A percentile compares a stretch with the other conserved stretches of the same genome.
phyloP scores from a whole-genome alignment of 2,329 filamentous ascomycete genomes.

The Ceratocystis huliohia region DNA sequence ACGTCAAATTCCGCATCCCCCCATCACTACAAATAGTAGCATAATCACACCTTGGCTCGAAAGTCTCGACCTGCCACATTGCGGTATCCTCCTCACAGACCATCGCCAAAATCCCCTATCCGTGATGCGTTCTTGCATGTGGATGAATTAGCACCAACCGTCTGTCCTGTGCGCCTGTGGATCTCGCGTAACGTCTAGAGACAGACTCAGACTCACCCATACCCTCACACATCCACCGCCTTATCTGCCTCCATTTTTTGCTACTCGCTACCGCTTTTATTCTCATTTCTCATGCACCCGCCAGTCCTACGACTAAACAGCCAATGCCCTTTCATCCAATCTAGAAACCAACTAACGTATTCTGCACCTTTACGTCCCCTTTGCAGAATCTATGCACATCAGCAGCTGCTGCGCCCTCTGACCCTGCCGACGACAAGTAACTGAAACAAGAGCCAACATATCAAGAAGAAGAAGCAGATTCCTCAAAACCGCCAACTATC shows the following conservation, averaged over 20 bases:
- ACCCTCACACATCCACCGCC: too few species aligned
- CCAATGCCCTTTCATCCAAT: background rate
- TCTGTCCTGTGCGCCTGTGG: background rate
- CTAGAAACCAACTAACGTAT: background rate
- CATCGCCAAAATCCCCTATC: slow-evolving; percentile 5
- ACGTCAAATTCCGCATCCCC: slow-evolving; percentile 12
- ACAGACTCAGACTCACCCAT: background rate
- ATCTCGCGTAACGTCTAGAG: background rate
- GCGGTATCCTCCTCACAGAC: background rate
- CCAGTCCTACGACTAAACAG: background rate
- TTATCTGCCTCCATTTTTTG: too few species aligned
- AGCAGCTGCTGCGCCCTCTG: slow-evolving; percentile 7
- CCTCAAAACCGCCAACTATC: background rate
- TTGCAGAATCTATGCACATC: slow-evolving; percentile 6
- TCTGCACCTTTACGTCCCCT: background rate
- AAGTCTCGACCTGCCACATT: background rate
- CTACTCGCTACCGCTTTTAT: too few species aligned
- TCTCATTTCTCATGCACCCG: background rate
- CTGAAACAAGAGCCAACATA: background rate
- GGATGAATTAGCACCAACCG: background rate
- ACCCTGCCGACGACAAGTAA: background rate
- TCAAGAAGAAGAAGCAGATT: background rate
- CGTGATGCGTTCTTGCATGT: slow-evolving; percentile 1
- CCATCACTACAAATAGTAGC: background rate
- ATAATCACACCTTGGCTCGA: background rate